Percentiles rank a stretch among this genome's conserved stretches.
Evolutionary conservation across 805 yeast species (phyloP).

Genomic region (Myxozyma melibiosi): DNA sequence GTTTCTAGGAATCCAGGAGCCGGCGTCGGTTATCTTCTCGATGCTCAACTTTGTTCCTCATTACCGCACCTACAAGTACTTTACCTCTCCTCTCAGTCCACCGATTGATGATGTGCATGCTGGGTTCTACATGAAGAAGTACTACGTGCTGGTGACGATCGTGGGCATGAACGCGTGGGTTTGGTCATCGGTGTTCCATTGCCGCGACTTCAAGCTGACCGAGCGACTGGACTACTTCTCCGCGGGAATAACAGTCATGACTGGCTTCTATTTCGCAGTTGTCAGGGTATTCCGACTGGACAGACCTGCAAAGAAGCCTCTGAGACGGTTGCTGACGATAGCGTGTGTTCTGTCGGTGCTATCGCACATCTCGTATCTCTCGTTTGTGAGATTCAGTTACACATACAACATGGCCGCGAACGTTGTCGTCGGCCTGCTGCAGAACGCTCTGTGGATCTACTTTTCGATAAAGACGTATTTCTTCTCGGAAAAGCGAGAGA

Average conservation of each 20-base stretch:
- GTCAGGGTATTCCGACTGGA: conserved; percentile 66
- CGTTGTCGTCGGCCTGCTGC: conserved; percentile 73
- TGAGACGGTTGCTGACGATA: conserved; percentile 45
- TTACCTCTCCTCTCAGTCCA: conserved; percentile 14
- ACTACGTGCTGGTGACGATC: conserved; percentile 54
- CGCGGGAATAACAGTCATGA: conserved; percentile 85
- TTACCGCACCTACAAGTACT: conserved; percentile 42
- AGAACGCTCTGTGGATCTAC: conserved; percentile 59
- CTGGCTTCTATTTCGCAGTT: conserved; percentile 72
- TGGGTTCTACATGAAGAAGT: conserved; percentile 35
- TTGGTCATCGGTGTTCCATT: conserved; percentile 82
- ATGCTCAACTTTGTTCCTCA: conserved; percentile 69
- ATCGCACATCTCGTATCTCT: conserved; percentile 66
- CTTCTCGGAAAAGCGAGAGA: background rate
- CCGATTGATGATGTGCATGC: conserved; percentile 22
- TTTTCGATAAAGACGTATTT: conserved; percentile 39
- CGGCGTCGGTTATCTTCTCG: conserved; percentile 80
- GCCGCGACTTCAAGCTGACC: conserved; percentile 76
- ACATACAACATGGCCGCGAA: conserved; percentile 94
- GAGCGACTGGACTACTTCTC: conserved; percentile 89
- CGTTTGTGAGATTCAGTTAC: conserved; percentile 76
- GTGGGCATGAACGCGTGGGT: conserved; percentile 87
- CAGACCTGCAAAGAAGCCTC: conserved; percentile 37
- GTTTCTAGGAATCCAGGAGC: conserved; percentile 78
- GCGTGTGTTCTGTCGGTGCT: conserved; percentile 55